Base-by-base conservation (phyloP, 768 basidiomycete genomes). In the Boletus rex-veris region DNA sequence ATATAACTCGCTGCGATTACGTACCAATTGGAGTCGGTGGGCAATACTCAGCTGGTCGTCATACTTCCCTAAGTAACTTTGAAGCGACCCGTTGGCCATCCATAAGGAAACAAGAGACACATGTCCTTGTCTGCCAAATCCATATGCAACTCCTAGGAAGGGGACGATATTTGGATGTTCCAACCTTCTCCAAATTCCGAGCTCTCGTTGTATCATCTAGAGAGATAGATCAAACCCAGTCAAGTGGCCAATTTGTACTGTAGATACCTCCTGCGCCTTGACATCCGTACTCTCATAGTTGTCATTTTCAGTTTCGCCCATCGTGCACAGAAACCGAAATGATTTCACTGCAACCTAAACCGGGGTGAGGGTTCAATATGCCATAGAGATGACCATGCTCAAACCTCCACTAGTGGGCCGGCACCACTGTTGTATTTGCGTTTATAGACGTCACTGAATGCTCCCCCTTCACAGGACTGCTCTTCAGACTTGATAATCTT, bases 101-200 rank as follows among this genome's bases (percentile, higher is more conserved):
- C 54, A 55, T 9, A 38, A 18, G 3, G 54, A 55, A 15, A 55
- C 54, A 1, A 55, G 15, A 7, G 50, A 51, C 2, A n/a, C 40
- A 4, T 21, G 21, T 38, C 19, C 40, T 30, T 33, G 60, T 16
- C 55, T 58, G 7, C 69, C 68, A 52, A 67, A 69, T 26, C 59
- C 62, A 3, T 48, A 44, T 1, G 53, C 53, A n/a, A 61, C 53
- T 12, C 68, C 68, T 16, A 39, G 26, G 7, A 48, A 48, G 10
- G 33, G 45, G 4, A 46, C 45, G 11, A 46, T 46, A n/a, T 46
- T 46, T 9, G 19, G n/a, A 8, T 40, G 39, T 18, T 40, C 39
- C 39, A 40, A 40, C 9, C 18, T 19, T 3, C 35, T 40, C 7
- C 45, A 38, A 26, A 48, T 48, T 7, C 28, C 37, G 11, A 39